phyloP scores from a whole-genome alignment of 805 yeast species.

The Barnettozyma sucrosica region DNA sequence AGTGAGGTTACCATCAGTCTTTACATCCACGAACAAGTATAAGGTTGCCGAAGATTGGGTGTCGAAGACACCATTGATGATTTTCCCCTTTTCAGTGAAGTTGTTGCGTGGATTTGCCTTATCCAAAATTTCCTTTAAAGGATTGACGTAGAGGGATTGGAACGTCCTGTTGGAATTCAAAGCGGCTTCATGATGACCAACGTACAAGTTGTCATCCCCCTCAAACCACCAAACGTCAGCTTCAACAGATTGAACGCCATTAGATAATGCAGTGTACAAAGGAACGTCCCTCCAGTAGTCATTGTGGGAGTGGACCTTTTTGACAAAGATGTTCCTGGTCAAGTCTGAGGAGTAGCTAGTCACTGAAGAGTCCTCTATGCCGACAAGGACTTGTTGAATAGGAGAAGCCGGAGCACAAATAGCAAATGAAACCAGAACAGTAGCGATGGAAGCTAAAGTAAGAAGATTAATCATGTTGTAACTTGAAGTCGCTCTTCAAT shows the following conservation, averaged over 20 bases:
- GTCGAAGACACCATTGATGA: constrained; percentile 37
- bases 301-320: constrained; percentile 60
- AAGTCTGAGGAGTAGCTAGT: constrained; percentile 19
- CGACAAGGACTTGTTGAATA: constrained; percentile 16
- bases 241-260: constrained; percentile 57
- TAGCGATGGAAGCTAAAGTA: not conserved
- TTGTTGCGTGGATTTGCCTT: constrained; percentile 36
- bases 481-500: not conserved
- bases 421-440: constrained; percentile 1
- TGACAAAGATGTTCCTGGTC: constrained; percentile 23
- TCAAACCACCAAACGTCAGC: constrained; percentile 55
- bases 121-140: constrained; percentile 42
- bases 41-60: constrained; percentile 44
- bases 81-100: constrained; percentile 14
- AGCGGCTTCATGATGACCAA: constrained; percentile 57
- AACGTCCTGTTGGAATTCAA: constrained; percentile 44
- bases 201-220: constrained; percentile 38
- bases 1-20: constrained; percentile 43
- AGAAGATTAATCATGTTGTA: not conserved
- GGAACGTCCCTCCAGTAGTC: constrained; percentile 67
- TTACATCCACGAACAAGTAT: constrained; percentile 61
- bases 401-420: constrained; percentile 11
- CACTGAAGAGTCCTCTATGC: constrained; percentile 11
- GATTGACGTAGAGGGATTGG: constrained; percentile 48
- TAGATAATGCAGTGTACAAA: constrained; percentile 46